These are phyloP conservation scores for Porodaedalea pini DNA, from an alignment of 1,284 basidiomycete species.

Conservation along the genomic window DNA sequence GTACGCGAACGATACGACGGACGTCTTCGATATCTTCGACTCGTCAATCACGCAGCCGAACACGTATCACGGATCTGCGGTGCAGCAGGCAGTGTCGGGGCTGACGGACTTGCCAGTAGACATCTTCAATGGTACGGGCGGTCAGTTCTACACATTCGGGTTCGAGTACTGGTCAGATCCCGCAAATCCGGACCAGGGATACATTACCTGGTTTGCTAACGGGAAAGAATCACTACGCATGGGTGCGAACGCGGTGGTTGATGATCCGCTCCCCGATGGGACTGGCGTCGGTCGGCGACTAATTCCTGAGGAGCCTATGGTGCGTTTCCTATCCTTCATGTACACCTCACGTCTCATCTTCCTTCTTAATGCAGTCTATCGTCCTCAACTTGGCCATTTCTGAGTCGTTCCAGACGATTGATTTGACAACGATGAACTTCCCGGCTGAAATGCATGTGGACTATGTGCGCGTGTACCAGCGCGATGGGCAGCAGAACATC, in stretches of 20 bases:
- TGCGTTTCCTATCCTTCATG: conserved; percentile 32
- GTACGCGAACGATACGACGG: conserved; percentile 41
- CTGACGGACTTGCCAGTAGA: conserved; percentile 47
- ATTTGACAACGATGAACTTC: conserved; percentile 39
- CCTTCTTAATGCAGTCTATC: conserved; percentile 32
- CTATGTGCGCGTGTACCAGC: conserved; percentile 58
- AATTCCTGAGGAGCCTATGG: conserved; percentile 53
- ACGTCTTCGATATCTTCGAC: conserved; percentile 45
- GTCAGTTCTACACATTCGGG: conserved; percentile 44
- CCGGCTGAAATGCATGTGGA: conserved; percentile 52
- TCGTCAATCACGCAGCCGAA: conserved; percentile 32
- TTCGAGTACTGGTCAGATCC: conserved; percentile 70
- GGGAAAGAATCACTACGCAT: conserved; percentile 51
- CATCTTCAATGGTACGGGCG: conserved; percentile 54
- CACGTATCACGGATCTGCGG: conserved; percentile 36
- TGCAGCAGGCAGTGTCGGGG: conserved; percentile 57
- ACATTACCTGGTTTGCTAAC: conserved; percentile 63
- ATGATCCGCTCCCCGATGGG: conserved; percentile 45
- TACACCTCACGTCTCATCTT: conserved; percentile 2
- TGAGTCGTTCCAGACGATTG: conserved; percentile 51
- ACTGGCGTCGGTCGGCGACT: conserved; percentile 51
- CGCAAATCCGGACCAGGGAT: conserved; percentile 48
- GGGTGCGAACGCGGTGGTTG: conserved; percentile 50
- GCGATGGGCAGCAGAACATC: conserved; percentile 41
- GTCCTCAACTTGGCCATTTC: conserved; percentile 38